phyloP scores from a whole-genome alignment of 1,284 basidiomycete genomes.

The Prillingera fragicola region DNA sequence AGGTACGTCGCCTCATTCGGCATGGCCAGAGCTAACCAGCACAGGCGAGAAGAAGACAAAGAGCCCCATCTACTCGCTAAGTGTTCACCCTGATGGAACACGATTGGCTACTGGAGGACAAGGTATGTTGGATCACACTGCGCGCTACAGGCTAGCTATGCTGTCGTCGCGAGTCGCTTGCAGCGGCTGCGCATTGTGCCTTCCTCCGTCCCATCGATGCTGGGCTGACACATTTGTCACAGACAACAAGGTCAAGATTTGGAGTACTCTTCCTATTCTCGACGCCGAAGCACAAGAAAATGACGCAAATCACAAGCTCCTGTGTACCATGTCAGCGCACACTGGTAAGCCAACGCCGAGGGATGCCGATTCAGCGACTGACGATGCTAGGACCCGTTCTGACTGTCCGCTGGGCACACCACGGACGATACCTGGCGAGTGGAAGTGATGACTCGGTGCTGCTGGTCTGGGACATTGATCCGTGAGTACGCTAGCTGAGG shows the following conservation, averaged over 20 bases:
- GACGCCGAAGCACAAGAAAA: slow-evolving; percentile 65
- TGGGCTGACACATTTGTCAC: slow-evolving; percentile 1
- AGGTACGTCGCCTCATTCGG: not conserved
- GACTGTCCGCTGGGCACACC: slow-evolving; percentile 91
- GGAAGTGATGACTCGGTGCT: slow-evolving; percentile 94
- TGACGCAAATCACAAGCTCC: slow-evolving; percentile 71
- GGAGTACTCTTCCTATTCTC: slow-evolving; percentile 91
- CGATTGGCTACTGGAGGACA: slow-evolving; percentile 93
- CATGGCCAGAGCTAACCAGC: not conserved
- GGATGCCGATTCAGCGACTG: not conserved
- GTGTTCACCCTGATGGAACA: slow-evolving; percentile 92
- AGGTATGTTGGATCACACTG: slow-evolving; percentile 42
- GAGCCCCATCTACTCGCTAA: slow-evolving; percentile 83
- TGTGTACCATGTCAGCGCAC: slow-evolving; percentile 89
- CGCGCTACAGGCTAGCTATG: not conserved
- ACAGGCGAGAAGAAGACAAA: slow-evolving; percentile 57
- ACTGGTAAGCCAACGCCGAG: slow-evolving; percentile 54
- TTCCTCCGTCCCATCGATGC: not conserved
- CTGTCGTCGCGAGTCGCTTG: not conserved
- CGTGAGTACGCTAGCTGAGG: slow-evolving; percentile 56
- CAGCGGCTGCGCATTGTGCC: not conserved
- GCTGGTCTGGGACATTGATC: slow-evolving; percentile 96
- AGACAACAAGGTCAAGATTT: slow-evolving; percentile 93
- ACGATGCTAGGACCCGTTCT: slow-evolving; percentile 66
- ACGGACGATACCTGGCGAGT: slow-evolving; percentile 87